These are phyloP conservation scores for Botryotinia calthae DNA, from an alignment of 2,329 filamentous ascomycete genomes.

Conservation along the genomic window DNA sequence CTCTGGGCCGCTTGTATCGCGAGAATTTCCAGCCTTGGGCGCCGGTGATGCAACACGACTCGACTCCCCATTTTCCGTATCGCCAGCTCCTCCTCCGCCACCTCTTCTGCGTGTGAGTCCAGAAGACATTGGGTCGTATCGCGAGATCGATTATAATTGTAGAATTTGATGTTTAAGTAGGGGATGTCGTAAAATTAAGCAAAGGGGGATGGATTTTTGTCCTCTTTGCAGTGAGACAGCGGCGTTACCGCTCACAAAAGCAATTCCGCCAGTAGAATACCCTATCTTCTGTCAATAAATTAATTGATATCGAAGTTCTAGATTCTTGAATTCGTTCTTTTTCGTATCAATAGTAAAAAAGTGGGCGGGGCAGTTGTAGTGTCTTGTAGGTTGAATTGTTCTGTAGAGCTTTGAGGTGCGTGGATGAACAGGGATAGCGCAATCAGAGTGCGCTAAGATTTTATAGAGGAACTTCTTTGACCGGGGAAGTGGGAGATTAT, in stretches of 20 bases:
- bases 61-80: slow-evolving; percentile 60
- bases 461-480: slow-evolving; percentile 19
- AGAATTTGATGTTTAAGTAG: slow-evolving; percentile 23
- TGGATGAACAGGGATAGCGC: slow-evolving; percentile 20
- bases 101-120: slow-evolving; percentile 64
- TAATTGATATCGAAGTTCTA: not conserved
- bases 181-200: slow-evolving; percentile 25
- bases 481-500: slow-evolving; percentile 19
- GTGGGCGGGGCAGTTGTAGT: slow-evolving; percentile 20
- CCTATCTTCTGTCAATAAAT: slow-evolving; percentile 1
- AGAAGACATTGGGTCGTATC: slow-evolving; percentile 44
- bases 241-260: slow-evolving; percentile 22
- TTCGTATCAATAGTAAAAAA: slow-evolving; percentile 14
- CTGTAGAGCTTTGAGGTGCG: slow-evolving; percentile 18
- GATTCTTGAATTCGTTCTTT: slow-evolving; percentile 5
- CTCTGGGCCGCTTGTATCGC: slow-evolving; percentile 58
- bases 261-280: slow-evolving; percentile 18
- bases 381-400: slow-evolving; percentile 20
- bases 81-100: slow-evolving; percentile 62
- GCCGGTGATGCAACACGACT: slow-evolving; percentile 65
- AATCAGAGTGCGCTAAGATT: slow-evolving; percentile 20
- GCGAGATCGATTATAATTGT: slow-evolving; percentile 19
- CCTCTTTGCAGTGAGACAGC: slow-evolving; percentile 17
- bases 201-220: slow-evolving; percentile 28
- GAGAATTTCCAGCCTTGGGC: slow-evolving; percentile 58